A percentile compares a stretch with the other conserved stretches of the same genome.
These are phyloP conservation scores for Xylariaceae sp. DNA, from an alignment of 2,329 filamentous ascomycete species.

Conservation along the genomic window DNA sequence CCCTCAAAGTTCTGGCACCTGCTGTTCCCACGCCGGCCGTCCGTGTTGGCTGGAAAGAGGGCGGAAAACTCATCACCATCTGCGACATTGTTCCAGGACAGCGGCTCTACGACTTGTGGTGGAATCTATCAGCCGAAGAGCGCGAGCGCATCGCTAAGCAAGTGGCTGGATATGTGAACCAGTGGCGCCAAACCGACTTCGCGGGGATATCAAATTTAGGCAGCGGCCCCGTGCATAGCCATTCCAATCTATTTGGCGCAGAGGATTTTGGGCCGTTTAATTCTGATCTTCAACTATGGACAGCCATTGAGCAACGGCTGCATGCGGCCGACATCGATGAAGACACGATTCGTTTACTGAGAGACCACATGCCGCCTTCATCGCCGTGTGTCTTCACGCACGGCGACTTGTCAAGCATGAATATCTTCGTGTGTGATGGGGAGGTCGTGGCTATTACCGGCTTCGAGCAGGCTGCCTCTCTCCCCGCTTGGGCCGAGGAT, in stretches of 20 bases:
- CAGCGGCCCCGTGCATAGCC: conserved; percentile 16
- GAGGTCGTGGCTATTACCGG: conserved; percentile 23
- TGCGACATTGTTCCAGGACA: conserved; percentile 21
- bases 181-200: conserved; percentile 21
- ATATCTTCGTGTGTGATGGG: conserved; percentile 21
- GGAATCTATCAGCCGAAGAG: conserved; percentile 13
- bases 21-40: conserved; percentile 25
- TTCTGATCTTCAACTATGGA: conserved; percentile 23
- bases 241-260: conserved; percentile 22
- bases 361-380: conserved; percentile 22
- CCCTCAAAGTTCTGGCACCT: conserved; percentile 11
- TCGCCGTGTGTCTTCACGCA: conserved; percentile 27
- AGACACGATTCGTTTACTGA: conserved; percentile 10
- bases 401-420: conserved; percentile 26
- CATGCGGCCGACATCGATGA: conserved; percentile 8
- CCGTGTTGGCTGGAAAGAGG: conserved; percentile 28
- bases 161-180: conserved; percentile 20
- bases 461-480: conserved; percentile 24
- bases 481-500: conserved; percentile 28
- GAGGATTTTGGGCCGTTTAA: conserved; percentile 21
- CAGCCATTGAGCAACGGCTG: conserved; percentile 15
- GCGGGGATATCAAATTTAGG: conserved; percentile 10
- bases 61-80: conserved; percentile 27
- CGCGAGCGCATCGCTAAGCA: conserved; percentile 22
- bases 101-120: conserved; percentile 28